These are phyloP conservation scores for Bocquillonia castaneifolia DNA, from an alignment of 441 rosid species.

Conservation along the genomic window DNA sequence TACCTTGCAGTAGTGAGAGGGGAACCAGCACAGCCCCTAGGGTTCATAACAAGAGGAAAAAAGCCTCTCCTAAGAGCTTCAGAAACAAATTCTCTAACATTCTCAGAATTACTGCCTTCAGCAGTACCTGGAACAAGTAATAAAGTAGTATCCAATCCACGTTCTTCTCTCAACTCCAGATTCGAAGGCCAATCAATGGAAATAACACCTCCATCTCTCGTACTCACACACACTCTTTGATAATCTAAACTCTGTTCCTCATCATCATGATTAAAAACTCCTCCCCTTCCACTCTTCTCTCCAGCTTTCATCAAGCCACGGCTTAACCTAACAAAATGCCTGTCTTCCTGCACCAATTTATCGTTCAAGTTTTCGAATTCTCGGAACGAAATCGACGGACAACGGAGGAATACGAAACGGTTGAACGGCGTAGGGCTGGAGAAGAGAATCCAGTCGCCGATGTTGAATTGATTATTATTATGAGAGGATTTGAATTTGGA, in stretches of 20 bases:
- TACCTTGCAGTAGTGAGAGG: slow-evolving; percentile 88
- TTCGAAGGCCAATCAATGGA: slow-evolving; percentile 89
- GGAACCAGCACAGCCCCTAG: slow-evolving; percentile 95
- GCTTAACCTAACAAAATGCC: slow-evolving; percentile 66
- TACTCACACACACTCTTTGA: slow-evolving; percentile 63
- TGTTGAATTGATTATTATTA: not conserved
- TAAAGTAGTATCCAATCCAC: slow-evolving; percentile 79
- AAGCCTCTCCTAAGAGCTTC: slow-evolving; percentile 59
- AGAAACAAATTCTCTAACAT: slow-evolving; percentile 51
- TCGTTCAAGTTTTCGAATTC: slow-evolving; percentile 57
- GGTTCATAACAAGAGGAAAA: slow-evolving; percentile 94
- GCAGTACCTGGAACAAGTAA: slow-evolving; percentile 77
- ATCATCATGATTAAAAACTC: too few species aligned
- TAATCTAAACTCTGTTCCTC: slow-evolving; percentile 45
- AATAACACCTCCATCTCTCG: slow-evolving; percentile 77
- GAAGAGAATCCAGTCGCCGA: slow-evolving; percentile 82
- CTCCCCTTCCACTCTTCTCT: slow-evolving; percentile 14
- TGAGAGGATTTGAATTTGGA: slow-evolving; percentile 20
- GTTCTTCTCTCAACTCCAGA: slow-evolving; percentile 71
- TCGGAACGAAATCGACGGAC: slow-evolving; percentile 65
- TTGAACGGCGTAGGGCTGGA: slow-evolving; percentile 86
- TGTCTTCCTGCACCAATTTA: slow-evolving; percentile 63
- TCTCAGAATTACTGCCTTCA: slow-evolving; percentile 64
- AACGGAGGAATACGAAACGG: slow-evolving; percentile 77
- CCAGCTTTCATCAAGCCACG: slow-evolving; percentile 47